A percentile compares a stretch with the other conserved stretches of the same genome.
These are phyloP conservation scores for Termitomyces sp. DNA, from an alignment of 1,284 basidiomycete species.

Conservation along the genomic window DNA sequence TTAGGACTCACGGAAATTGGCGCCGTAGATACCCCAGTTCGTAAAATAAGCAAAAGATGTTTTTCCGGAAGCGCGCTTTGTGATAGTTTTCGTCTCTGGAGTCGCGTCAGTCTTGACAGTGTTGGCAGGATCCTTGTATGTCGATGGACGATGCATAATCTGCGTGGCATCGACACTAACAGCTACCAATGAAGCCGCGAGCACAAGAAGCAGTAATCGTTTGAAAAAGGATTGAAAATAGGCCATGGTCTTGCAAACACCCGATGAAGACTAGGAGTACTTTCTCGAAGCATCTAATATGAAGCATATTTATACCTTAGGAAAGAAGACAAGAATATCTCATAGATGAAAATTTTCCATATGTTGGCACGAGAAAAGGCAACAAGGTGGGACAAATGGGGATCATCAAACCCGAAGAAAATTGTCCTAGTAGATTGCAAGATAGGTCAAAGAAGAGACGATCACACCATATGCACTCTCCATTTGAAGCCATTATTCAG, in stretches of 20 bases:
- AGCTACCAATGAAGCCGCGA: constrained; percentile 17
- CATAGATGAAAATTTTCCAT: constrained; percentile 2
- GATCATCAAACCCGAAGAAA: background rate
- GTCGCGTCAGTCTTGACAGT: constrained; percentile 31
- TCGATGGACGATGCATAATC: constrained; percentile 50
- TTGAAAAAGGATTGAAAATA: constrained; percentile 15
- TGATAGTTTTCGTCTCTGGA: constrained; percentile 36
- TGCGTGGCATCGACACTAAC: constrained; percentile 40
- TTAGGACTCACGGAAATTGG: constrained; percentile 63
- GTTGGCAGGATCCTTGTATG: constrained; percentile 39
- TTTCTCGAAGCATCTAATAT: background rate
- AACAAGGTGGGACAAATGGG: constrained; percentile 1
- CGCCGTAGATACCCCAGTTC: constrained; percentile 79
- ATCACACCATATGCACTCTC: background rate
- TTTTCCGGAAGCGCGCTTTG: constrained; percentile 45
- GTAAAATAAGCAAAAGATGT: constrained; percentile 62
- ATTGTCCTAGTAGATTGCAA: background rate
- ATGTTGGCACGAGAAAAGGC: background rate
- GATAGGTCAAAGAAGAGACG: background rate
- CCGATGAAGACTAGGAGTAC: background rate
- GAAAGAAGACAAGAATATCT: background rate
- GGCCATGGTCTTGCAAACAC: constrained; percentile 12
- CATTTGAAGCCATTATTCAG: background rate
- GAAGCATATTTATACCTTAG: constrained; percentile 12
- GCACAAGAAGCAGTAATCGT: constrained; percentile 21